phyloP scores from a whole-genome alignment of 2,329 filamentous ascomycete species.

The Clathrospora elynae region DNA sequence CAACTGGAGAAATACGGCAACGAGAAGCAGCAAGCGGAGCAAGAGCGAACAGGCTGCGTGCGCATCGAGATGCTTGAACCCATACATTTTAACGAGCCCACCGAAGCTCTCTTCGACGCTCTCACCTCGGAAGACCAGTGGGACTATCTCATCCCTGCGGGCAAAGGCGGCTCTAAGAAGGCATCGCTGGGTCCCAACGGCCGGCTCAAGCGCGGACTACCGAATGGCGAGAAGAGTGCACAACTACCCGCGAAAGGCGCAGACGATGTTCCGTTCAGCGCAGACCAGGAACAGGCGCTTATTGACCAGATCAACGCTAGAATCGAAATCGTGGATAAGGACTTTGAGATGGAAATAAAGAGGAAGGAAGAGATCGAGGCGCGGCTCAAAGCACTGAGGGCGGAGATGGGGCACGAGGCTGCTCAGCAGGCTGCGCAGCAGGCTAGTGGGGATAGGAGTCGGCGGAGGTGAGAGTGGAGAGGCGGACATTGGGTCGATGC shows the following conservation, averaged over 20 bases:
- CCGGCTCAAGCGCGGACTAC: slow-evolving; percentile 41
- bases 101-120: slow-evolving; percentile 86
- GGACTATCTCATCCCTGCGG: slow-evolving; percentile 50
- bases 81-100: slow-evolving; percentile 96
- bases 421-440: slow-evolving; percentile 47
- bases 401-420: slow-evolving; percentile 44
- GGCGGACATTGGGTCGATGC: too few relatives aligned
- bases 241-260: slow-evolving; percentile 44
- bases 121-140: slow-evolving; percentile 74
- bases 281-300: slow-evolving; percentile 44
- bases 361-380: slow-evolving; percentile 40
- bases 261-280: slow-evolving; percentile 43
- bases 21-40: slow-evolving; percentile 68
- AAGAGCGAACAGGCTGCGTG: slow-evolving; percentile 61
- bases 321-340: slow-evolving; percentile 42
- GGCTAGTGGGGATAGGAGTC: slow-evolving; percentile 45
- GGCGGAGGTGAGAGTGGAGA: slow-evolving; percentile 44
- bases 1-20: slow-evolving; percentile 87
- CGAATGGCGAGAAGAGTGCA: slow-evolving; percentile 45
- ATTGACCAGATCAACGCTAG: slow-evolving; percentile 39
- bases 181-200: slow-evolving; percentile 41
- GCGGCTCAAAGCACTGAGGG: slow-evolving; percentile 38
- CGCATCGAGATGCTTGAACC: slow-evolving; percentile 87
- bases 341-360: slow-evolving; percentile 39
- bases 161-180: slow-evolving; percentile 52